Evolutionary conservation across 495 filamentous ascomycete species (phyloP).

Genomic region (Trichocladium uniseriatum): DNA sequence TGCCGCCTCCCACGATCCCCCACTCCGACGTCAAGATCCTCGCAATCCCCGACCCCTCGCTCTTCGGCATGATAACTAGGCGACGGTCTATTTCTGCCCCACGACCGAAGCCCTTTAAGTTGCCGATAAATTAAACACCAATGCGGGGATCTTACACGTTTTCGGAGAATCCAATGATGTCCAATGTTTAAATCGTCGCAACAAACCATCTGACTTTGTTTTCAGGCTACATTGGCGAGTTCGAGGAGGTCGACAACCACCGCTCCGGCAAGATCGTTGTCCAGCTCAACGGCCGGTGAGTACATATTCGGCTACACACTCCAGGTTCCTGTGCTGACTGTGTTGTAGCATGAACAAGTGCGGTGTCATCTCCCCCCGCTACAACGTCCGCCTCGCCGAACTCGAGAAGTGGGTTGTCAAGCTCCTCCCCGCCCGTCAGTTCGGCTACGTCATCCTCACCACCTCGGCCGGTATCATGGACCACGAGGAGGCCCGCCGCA

Average conservation of each 20-base stretch:
- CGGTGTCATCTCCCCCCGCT: conserved; percentile 95
- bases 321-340: not conserved
- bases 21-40: conserved; percentile 16
- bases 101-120: conserved; percentile 99
- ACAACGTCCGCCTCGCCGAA: conserved; percentile 94
- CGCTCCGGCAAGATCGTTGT: conserved; percentile 97
- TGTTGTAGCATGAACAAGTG: conserved; percentile 81
- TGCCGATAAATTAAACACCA: conserved; percentile 70
- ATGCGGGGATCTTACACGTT: conserved; percentile 87
- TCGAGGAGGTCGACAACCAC: conserved; percentile 99
- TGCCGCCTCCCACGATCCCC: not conserved
- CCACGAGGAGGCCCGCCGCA: conserved; percentile 96
- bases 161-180: conserved; percentile 60
- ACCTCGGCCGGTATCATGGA: conserved; percentile 99
- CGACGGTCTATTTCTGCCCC: conserved; percentile 62
- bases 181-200: conserved; percentile 83
- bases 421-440: conserved; percentile 97
- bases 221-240: conserved; percentile 97
- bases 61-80: conserved; percentile 99
- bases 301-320: conserved; percentile 44
- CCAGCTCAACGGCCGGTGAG: conserved; percentile 75
- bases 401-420: conserved; percentile 99
- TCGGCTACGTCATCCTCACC: conserved; percentile 97
- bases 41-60: not conserved
- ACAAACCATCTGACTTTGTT: conserved; percentile 56